Evolutionary conservation across 192 early-diverging fungal genomes (phyloP).

Genomic region (Entomortierella beljakovae): DNA sequence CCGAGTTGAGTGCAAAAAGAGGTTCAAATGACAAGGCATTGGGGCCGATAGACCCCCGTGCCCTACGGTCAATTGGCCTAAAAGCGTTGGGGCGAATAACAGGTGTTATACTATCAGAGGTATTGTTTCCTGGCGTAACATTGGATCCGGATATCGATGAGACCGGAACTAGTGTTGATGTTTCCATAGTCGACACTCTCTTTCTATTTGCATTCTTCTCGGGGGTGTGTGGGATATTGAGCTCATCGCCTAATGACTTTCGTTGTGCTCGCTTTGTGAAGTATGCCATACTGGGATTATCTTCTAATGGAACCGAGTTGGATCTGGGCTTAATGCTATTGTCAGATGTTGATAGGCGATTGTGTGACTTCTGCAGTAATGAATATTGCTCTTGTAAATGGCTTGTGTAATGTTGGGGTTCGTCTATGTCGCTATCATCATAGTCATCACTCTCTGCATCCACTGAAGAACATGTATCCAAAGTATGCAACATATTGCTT

Average conservation of each 20-base stretch:
- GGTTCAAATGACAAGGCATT: slow-evolving; percentile 40
- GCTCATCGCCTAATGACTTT: slow-evolving; percentile 43
- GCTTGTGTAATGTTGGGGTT: slow-evolving; percentile 14
- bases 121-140: slow-evolving; percentile 5
- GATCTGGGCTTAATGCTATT: background rate
- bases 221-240: slow-evolving; percentile 31
- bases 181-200: slow-evolving; percentile 42
- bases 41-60: slow-evolving; percentile 18
- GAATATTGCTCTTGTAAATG: slow-evolving; percentile 45
- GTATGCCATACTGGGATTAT: slow-evolving; percentile 4
- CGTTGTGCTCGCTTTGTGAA: slow-evolving; percentile 21
- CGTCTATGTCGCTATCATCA: slow-evolving; percentile 47
- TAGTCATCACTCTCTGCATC: slow-evolving; percentile 51
- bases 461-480: slow-evolving; percentile 10
- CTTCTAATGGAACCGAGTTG: background rate
- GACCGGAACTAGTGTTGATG: slow-evolving; percentile 14
- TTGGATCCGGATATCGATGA: too few species aligned
- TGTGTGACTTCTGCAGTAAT: slow-evolving; percentile 26
- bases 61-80: slow-evolving; percentile 11
- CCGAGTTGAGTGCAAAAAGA: slow-evolving; percentile 31
- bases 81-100: slow-evolving; percentile 6
- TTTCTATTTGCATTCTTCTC: slow-evolving; percentile 46
- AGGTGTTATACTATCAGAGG: slow-evolving; percentile 3
- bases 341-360: slow-evolving; percentile 14
- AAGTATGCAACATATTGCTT: slow-evolving; percentile 27